Evolutionary conservation across 1,284 basidiomycete genomes (phyloP).

Genomic region (Microbotryomycetes sp.): DNA sequence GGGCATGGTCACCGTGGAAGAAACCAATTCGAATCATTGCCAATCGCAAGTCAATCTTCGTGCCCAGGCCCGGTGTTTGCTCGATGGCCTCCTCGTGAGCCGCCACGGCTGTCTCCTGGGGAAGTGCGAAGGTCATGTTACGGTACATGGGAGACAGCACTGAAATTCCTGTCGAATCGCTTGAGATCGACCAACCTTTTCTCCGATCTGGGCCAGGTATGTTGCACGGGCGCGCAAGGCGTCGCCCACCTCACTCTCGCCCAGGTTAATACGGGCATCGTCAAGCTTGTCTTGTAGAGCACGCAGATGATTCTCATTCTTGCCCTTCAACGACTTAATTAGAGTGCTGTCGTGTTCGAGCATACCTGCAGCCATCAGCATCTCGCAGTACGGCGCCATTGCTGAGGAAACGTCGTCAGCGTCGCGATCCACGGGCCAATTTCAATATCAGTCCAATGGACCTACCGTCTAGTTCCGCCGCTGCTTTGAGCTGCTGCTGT

Average conservation of each 20-base stretch:
- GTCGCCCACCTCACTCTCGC: slow-evolving; percentile 88
- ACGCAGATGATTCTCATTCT: slow-evolving; percentile 68
- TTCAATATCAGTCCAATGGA: slow-evolving; percentile 16
- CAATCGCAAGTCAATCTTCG: slow-evolving; percentile 85
- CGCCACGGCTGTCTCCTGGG: slow-evolving; percentile 62
- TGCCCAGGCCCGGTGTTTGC: slow-evolving; percentile 88
- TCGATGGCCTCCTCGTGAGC: slow-evolving; percentile 79
- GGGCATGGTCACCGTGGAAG: slow-evolving; percentile 75
- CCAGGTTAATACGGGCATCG: slow-evolving; percentile 83
- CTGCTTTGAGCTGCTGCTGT: slow-evolving; percentile 58
- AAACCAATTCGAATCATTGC: slow-evolving; percentile 83
- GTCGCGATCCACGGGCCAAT: neutral
- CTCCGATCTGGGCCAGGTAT: slow-evolving; percentile 82
- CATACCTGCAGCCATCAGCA: slow-evolving; percentile 35
- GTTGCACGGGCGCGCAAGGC: slow-evolving; percentile 76
- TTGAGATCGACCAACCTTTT: slow-evolving; percentile 65
- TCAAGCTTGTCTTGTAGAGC: slow-evolving; percentile 69
- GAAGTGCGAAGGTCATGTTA: neutral
- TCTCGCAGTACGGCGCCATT: slow-evolving; percentile 68
- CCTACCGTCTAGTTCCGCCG: slow-evolving; percentile 77
- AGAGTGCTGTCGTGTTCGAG: slow-evolving; percentile 44
- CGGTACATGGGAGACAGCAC: neutral
- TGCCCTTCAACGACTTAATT: slow-evolving; percentile 61
- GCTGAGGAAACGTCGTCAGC: slow-evolving; percentile 44
- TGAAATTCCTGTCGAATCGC: too few relatives aligned